Base-by-base conservation (phyloP, 2,329 filamentous ascomycete species). In the Diaporthe nobilis region DNA sequence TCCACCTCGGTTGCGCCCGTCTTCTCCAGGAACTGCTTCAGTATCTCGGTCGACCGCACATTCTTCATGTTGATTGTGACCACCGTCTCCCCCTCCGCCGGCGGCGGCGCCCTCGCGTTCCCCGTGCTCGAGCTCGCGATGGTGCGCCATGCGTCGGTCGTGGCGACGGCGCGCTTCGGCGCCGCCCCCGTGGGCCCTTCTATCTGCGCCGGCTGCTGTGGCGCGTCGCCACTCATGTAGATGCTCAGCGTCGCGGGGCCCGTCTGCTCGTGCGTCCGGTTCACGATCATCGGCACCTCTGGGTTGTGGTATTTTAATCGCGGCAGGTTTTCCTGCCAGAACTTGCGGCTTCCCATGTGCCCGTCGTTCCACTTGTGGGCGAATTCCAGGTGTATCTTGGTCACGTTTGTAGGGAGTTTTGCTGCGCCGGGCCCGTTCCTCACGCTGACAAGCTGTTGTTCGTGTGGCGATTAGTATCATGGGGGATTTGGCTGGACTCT, bases 301-400 rank as follows among this genome's bases (percentile, higher is more conserved):
- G 97, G 97, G 84, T 99, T 99, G 89, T 98, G 94, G 87, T 93
- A 99, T 89, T 99, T 98, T 79, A 99, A 88, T 75, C 95, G 92
- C 31, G 95, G 94, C 65, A 98, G 92, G 82, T 92, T 93, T 77
- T 92, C 88, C 78, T 90, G 92, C 94, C 95, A 98, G 90, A 99
- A 98, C 87, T 95, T 95, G 81, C 91, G 92, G 75, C 94, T 89
- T 65, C 94, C 94, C 82, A 92, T 89, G 84, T 96, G 93, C 61
- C 94, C 94, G 70, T 90, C 89, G 61, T 91, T 87, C 75, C 91
- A 86, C 78, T 86, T 89, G 42, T 67, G 82, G 68, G 92, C 91
- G 83, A 96, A 95, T 80, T 94, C 90, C 85, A 97, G 84, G 82
- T 94, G 92, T 86, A 97, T 92, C 82, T 91, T 89, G 61, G 92